Conservation (phyloP, 257 asterid species). For the Ehretia macrophylla region DNA sequence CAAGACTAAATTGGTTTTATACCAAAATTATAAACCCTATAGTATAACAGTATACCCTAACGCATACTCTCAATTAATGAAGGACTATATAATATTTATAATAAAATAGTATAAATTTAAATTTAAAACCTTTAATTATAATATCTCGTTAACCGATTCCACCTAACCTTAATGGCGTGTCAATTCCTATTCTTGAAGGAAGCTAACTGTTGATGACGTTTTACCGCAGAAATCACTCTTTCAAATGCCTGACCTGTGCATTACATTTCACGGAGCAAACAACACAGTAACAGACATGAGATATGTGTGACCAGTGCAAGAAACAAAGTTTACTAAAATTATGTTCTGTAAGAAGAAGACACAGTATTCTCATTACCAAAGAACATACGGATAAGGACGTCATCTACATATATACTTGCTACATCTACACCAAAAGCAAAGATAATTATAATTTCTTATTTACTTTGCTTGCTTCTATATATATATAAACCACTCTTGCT, state of each 20-base stretch:
- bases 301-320: too few relatives aligned
- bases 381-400: slow-evolving; percentile 30
- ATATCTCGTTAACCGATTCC: not conserved
- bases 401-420: slow-evolving; percentile 1
- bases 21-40: too few relatives aligned
- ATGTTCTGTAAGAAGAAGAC: not conserved
- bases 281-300: too few relatives aligned
- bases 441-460: not conserved
- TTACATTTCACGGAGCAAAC: not conserved
- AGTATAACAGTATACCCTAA: too few relatives aligned
- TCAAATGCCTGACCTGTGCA: not conserved
- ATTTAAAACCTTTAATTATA: too few relatives aligned
- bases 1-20: too few relatives aligned
- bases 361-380: slow-evolving; percentile 5
- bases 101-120: too few relatives aligned
- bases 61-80: too few relatives aligned
- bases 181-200: not conserved
- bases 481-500: slow-evolving; percentile 10
- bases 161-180: not conserved
- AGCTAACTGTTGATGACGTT: not conserved
- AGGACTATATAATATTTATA: too few relatives aligned
- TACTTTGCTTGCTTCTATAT: slow-evolving; percentile 21
- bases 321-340: too few relatives aligned
- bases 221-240: too few relatives aligned
- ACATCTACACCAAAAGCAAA: slow-evolving; percentile 19